Evolutionary conservation across 2,329 filamentous ascomycete species (phyloP).

Genomic region (Elsinoe batatas): DNA sequence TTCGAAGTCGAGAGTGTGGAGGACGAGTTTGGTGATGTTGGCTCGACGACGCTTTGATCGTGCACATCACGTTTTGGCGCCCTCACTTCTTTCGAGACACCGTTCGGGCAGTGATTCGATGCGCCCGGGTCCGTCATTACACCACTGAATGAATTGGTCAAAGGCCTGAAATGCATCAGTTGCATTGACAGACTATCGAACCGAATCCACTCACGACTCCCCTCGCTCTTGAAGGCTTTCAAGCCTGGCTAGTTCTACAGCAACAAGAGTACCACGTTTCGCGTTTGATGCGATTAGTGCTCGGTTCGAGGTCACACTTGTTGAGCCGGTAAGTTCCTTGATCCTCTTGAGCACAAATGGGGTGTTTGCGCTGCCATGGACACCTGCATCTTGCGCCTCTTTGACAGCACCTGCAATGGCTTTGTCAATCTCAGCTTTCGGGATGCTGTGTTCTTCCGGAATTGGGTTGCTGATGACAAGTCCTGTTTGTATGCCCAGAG

Average conservation of each 20-base stretch:
- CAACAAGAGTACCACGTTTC: slow-evolving; percentile 53
- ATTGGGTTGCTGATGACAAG: slow-evolving; percentile 86
- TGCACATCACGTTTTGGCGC: not conserved
- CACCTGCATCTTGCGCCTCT: slow-evolving; percentile 55
- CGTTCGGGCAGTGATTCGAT: slow-evolving; percentile 16
- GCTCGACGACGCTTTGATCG: not conserved
- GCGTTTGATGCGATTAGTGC: slow-evolving; percentile 60
- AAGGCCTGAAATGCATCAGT: slow-evolving; percentile 3
- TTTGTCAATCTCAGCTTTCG: slow-evolving; percentile 58
- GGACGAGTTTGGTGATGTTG: not conserved
- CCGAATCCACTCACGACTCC: slow-evolving; percentile 26
- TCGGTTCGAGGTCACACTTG: slow-evolving; percentile 64
- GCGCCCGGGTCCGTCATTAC: slow-evolving; percentile 15
- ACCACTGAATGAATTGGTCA: not conserved
- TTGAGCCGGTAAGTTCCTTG: slow-evolving; percentile 63
- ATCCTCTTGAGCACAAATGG: slow-evolving; percentile 74
- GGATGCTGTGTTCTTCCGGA: slow-evolving; percentile 58
- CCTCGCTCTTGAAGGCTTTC: slow-evolving; percentile 25
- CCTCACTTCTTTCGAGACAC: slow-evolving; percentile 20
- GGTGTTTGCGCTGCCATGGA: slow-evolving; percentile 67
- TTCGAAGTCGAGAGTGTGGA: slow-evolving; percentile 15
- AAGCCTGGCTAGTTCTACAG: slow-evolving; percentile 47
- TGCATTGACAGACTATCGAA: not conserved
- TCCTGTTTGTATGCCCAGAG: slow-evolving; percentile 63
- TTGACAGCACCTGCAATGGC: slow-evolving; percentile 59